Evolutionary conservation across 495 filamentous ascomycete species (phyloP).

Genomic region (Podospora australis): DNA sequence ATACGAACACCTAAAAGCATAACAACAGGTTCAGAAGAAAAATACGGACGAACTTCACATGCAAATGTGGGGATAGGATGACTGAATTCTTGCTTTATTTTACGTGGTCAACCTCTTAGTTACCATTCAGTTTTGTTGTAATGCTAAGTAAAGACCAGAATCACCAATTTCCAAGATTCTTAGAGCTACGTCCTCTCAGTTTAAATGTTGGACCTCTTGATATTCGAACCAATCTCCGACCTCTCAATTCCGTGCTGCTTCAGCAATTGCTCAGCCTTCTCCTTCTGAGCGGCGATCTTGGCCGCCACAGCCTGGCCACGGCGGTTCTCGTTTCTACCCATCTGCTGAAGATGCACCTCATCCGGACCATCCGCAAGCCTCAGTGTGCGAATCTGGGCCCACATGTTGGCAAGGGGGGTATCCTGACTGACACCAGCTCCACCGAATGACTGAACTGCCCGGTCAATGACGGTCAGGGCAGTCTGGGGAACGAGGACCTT

Average conservation of each 20-base stretch:
- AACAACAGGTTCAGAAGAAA: no score
- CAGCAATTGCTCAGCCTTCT: constrained; percentile 60
- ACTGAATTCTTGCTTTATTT: no score
- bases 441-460: constrained; percentile 80
- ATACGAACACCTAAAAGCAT: neutral
- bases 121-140: neutral
- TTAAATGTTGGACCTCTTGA: constrained; percentile 45
- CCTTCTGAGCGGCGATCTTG: constrained; percentile 58
- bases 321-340: constrained; percentile 80
- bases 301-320: constrained; percentile 53
- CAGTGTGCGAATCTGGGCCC: constrained; percentile 76
- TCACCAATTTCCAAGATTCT: no score
- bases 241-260: constrained; percentile 50
- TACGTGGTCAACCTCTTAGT: neutral
- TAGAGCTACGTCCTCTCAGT: no score
- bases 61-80: no score
- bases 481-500: constrained; percentile 78
- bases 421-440: constrained; percentile 85
- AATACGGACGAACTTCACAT: no score
- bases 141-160: neutral
- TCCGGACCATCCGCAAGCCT: constrained; percentile 87
- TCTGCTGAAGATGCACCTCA: constrained; percentile 88
- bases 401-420: constrained; percentile 80
- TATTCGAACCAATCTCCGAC: constrained; percentile 43
- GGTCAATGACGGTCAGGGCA: constrained; percentile 73